These are phyloP conservation scores for Penium margaritaceum DNA, from an alignment of 139 green algal species.

Conservation along the genomic window DNA sequence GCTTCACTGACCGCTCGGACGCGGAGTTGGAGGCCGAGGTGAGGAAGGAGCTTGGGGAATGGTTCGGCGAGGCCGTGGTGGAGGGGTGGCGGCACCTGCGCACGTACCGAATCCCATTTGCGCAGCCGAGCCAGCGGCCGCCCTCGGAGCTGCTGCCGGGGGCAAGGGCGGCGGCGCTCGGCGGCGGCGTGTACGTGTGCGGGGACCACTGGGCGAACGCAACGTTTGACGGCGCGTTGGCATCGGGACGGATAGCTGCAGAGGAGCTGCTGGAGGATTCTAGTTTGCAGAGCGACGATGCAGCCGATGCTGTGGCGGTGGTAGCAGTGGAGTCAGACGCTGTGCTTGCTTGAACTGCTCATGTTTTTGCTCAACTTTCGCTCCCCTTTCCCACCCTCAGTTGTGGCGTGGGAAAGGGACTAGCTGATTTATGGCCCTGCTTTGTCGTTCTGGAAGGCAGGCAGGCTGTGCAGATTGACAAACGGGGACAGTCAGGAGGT, in stretches of 20 bases:
- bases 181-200: conserved; percentile 64
- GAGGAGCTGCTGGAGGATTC: conserved; percentile 25
- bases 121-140: conserved; percentile 46
- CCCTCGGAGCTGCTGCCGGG: conserved; percentile 42
- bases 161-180: conserved; percentile 58
- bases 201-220: conserved; percentile 82
- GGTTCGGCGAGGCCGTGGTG: conserved; percentile 71
- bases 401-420: no score
- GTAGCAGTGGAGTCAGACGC: no score
- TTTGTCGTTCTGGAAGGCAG: no score
- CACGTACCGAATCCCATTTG: conserved; percentile 89
- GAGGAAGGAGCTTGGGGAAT: conserved; percentile 62
- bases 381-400: no score
- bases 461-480: no score
- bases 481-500: no score
- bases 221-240: conserved; percentile 55
- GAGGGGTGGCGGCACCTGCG: conserved; percentile 67
- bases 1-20: conserved; percentile 51
- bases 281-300: no score
- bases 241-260: conserved; percentile 37
- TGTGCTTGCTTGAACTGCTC: no score
- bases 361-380: no score
- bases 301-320: no score
- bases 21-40: conserved; percentile 58
- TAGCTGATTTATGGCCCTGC: no score